Evolutionary conservation across 2,329 filamentous ascomycete species (phyloP), one percentile per base, ranked within the genome.

Genomic region (Alternaria infectoria): DNA sequence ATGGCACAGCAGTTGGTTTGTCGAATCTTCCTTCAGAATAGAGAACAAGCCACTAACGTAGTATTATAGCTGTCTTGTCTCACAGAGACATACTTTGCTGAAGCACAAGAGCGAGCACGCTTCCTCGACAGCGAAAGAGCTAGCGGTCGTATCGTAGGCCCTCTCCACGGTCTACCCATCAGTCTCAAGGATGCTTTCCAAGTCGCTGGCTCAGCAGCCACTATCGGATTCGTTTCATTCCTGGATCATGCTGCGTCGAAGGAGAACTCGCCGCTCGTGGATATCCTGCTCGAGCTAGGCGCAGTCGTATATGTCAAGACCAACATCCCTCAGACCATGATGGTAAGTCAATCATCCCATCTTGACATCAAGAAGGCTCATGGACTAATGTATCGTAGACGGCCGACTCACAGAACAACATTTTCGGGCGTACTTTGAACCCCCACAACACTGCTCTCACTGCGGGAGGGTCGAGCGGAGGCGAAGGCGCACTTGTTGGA

Each of bases 141-240:
- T 75, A 15, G 75, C 72, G 64, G 77, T 81, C 76, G 76, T 61
- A 75, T 82, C 0, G 78, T 85, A 23, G 47, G 90, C 89, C 89
- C 89, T 1, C 82, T 92, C 1, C 89, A 92, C 74, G 90, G 88
- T 74, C 54, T 90, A 1, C 87, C 87, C 0, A 78, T 90, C 50
- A 86, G 87, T 0, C 81, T 92, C 26, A 92, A 92, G 71, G 90
- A 92, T 76, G 87, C 88, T 70, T 89, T 91, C 80, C 84, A 90
- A 51, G 79, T 90, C 6, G 70, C 72, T 3, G 87, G 87, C 3
- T 80, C 86, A 3, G 86, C 88, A 62, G 79, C 79, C 5, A 67
- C 68, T 0, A 82, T 89, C 3, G 89, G 90, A 5, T 88, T 92
- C 64, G 85, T 85, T 0, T 84, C 84, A 1, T 85, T 89, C 60